Evolutionary conservation across 306 rosid genomes (phyloP).

Genomic region (Aeschynomene evenia): DNA sequence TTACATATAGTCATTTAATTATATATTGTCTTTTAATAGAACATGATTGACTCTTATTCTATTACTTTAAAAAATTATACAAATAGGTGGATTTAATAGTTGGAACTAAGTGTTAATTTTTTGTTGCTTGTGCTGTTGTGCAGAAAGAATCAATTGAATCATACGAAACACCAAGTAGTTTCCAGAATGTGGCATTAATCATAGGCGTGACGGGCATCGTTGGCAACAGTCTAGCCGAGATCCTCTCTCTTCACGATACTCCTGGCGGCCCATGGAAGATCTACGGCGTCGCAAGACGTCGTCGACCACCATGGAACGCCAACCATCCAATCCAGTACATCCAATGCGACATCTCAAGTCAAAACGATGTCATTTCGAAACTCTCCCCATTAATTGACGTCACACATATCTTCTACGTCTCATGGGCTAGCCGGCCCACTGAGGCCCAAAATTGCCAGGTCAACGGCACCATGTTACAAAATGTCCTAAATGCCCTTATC

Average conservation of each 20-base stretch:
- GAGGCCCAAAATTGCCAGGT: conserved; percentile 54
- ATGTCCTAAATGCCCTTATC: conserved; percentile 44
- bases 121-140: neutral
- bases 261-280: conserved; percentile 82
- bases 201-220: conserved; percentile 54
- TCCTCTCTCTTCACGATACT: conserved; percentile 53
- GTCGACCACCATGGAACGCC: conserved; percentile 57
- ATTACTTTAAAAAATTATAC: no score
- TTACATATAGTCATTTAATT: no score
- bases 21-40: no score
- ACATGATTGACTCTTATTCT: no score
- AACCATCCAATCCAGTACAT: conserved; percentile 56
- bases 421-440: conserved; percentile 49
- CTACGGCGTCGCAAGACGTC: conserved; percentile 70
- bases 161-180: conserved; percentile 1
- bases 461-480: conserved; percentile 56
- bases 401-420: conserved; percentile 66
- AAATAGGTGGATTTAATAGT: no score
- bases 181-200: conserved; percentile 40
- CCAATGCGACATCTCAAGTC: conserved; percentile 54
- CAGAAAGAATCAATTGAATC: conserved; percentile 25
- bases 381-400: conserved; percentile 56
- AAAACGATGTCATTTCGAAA: conserved; percentile 46
- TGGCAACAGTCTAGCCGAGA: conserved; percentile 60
- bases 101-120: neutral